Evolutionary conservation across 2,329 filamentous ascomycete species (phyloP).

Genomic region (Phyllosticta citrichinensis): DNA sequence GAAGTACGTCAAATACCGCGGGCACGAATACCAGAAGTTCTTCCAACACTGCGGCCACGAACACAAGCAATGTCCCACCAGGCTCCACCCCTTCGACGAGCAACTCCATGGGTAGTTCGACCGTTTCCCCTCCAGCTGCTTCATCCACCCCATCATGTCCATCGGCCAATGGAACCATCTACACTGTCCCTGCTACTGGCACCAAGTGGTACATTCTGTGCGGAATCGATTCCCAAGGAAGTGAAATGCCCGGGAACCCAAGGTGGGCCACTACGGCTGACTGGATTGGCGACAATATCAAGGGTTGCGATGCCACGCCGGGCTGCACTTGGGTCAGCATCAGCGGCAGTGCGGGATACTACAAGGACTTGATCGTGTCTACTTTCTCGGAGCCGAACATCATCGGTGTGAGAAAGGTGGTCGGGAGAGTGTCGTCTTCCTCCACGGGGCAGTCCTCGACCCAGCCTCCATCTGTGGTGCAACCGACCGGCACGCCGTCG

Average conservation of each 20-base stretch:
- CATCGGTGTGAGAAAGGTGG: neutral
- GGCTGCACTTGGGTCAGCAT: neutral
- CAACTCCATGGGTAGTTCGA: no score
- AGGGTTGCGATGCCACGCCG: neutral
- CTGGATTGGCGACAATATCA: neutral
- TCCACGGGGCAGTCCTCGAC: no score
- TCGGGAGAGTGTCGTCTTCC: no score
- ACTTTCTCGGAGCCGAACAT: neutral
- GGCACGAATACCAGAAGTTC: no score
- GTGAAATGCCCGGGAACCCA: neutral
- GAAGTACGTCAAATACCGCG: no score
- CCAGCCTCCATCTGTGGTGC: no score
- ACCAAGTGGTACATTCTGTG: neutral
- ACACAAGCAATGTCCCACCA: no score
- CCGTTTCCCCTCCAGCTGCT: no score
- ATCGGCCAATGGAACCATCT: neutral
- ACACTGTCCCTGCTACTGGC: neutral
- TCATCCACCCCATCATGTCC: neutral
- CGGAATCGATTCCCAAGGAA: neutral
- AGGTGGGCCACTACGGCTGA: neutral
- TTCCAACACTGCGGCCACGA: no score
- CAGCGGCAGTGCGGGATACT: neutral
- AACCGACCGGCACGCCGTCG: no score
- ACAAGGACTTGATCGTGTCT: neutral
- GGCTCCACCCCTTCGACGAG: neutral